phyloP scores from a whole-genome alignment of 441 rosid species.

The Erysimum cheiri region DNA sequence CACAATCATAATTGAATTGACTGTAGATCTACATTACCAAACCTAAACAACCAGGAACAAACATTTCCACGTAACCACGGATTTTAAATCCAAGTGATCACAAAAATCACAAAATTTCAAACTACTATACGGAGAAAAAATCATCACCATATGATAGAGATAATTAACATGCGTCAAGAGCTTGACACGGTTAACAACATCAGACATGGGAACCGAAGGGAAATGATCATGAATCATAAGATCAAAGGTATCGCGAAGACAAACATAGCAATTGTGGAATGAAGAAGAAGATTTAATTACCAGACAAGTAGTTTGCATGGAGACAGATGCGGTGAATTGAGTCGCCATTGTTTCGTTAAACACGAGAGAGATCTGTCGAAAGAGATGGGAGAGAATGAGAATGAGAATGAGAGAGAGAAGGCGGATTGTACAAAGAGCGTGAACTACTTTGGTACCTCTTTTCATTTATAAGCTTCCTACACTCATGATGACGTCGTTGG shows the following conservation, averaged over 20 bases:
- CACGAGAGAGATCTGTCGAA: constrained; percentile 40
- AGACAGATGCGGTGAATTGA: constrained; percentile 47
- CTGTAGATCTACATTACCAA: background rate
- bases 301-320: constrained; percentile 46
- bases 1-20: background rate
- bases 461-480: constrained; percentile 23
- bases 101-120: background rate
- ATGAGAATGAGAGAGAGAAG: constrained; percentile 19
- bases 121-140: background rate
- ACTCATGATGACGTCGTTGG: background rate
- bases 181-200: background rate
- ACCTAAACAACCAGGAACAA: background rate
- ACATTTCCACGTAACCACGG: background rate
- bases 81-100: background rate
- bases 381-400: background rate
- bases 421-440: constrained; percentile 49
- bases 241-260: constrained; percentile 16
- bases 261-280: background rate
- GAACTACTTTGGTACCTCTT: constrained; percentile 4
- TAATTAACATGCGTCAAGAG: background rate
- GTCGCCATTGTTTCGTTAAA: constrained; percentile 53
- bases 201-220: constrained; percentile 9
- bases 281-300: constrained; percentile 14
- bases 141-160: background rate
- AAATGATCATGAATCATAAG: constrained; percentile 12